Evolutionary conservation across 228 moss, liverwort and hornwort genomes (phyloP).

Genomic region (Sphagnum fallax): DNA sequence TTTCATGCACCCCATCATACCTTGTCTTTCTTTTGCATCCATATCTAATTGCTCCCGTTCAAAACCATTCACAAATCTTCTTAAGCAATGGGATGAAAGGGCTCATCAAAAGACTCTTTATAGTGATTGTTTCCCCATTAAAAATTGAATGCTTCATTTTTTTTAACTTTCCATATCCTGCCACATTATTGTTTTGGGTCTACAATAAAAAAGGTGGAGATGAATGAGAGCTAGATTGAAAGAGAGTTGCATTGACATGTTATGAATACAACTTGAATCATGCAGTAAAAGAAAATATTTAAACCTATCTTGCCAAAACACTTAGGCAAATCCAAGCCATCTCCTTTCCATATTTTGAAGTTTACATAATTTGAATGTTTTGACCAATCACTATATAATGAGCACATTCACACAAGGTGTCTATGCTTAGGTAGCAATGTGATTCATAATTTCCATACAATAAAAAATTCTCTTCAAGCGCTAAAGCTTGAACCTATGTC

Average conservation of each 20-base stretch:
- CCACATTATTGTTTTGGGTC: too few relatives aligned
- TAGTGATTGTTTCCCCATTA: slow-evolving; percentile 86
- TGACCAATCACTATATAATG: slow-evolving; percentile 45
- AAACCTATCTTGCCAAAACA: slow-evolving; percentile 52
- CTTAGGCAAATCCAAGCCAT: slow-evolving; percentile 40
- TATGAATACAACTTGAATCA: slow-evolving; percentile 55
- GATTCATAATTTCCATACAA: too few relatives aligned
- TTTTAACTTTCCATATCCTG: slow-evolving; percentile 84
- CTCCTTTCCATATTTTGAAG: slow-evolving; percentile 65
- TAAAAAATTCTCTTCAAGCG: neutral
- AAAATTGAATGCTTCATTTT: slow-evolving; percentile 80
- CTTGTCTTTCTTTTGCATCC: neutral
- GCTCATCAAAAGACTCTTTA: slow-evolving; percentile 53
- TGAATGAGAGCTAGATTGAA: neutral
- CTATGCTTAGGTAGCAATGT: slow-evolving; percentile 57
- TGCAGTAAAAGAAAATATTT: slow-evolving; percentile 36
- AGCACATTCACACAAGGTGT: slow-evolving; percentile 62
- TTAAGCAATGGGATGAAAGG: slow-evolving; percentile 23
- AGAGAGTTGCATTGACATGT: slow-evolving; percentile 13
- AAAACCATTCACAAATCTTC: neutral
- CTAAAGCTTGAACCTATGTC: too few relatives aligned
- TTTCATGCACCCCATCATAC: slow-evolving; percentile 11
- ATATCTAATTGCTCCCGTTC: neutral
- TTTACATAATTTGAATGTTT: slow-evolving; percentile 62
- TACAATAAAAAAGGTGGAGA: neutral